Conservation (phyloP, 331 rosid species). For the Stylosanthes scabra region DNA sequence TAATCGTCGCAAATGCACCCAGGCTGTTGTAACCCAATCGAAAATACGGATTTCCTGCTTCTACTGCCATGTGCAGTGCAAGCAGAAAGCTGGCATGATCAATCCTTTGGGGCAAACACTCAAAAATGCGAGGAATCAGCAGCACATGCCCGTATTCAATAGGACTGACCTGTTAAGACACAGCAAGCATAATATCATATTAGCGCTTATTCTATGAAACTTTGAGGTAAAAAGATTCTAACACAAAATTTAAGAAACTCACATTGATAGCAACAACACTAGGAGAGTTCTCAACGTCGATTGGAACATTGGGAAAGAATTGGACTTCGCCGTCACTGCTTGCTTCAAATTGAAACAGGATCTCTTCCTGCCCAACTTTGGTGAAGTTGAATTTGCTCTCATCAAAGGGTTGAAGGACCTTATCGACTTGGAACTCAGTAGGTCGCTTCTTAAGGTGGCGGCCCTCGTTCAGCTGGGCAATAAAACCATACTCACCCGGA, state of each 20-base stretch:
- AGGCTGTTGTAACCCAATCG: constrained; percentile 93
- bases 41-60: constrained; percentile 78
- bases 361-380: constrained; percentile 93
- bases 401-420: constrained; percentile 93
- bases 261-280: constrained; percentile 91
- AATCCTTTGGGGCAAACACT: constrained; percentile 82
- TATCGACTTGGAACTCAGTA: constrained; percentile 90
- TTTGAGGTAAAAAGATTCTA: neutral
- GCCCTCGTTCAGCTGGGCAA: constrained; percentile 95
- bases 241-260: constrained; percentile 17
- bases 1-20: constrained; percentile 96
- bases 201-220: neutral
- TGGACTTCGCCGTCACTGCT: constrained; percentile 65
- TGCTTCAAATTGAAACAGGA: constrained; percentile 78
- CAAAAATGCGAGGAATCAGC: constrained; percentile 76
- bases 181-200: neutral
- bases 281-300: constrained; percentile 72
- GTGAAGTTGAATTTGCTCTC: constrained; percentile 91
- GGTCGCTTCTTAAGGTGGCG: constrained; percentile 96
- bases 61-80: constrained; percentile 85
- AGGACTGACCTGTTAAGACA: constrained; percentile 82
- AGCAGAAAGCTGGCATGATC: constrained; percentile 77
- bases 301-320: constrained; percentile 64
- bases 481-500: constrained; percentile 80
- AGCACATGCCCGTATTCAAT: constrained; percentile 95